Evolutionary conservation across 2,329 filamentous ascomycete genomes (phyloP), one percentile per base, ranked within the genome.

Genomic region (Aureobasidium zeae): DNA sequence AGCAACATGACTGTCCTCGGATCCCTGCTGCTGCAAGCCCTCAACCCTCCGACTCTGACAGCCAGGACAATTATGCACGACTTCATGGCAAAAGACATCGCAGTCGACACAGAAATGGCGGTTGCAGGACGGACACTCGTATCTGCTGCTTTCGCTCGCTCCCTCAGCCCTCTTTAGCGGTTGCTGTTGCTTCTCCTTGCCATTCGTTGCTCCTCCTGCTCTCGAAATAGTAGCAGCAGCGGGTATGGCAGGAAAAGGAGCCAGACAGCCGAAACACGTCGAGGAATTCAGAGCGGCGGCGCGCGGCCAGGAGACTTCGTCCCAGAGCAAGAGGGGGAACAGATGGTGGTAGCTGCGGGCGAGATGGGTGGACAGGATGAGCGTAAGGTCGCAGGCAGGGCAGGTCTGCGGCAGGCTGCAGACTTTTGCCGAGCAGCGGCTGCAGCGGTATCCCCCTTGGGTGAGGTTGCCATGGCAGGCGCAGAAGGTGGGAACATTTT

Each of bases 81-180:
- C 78, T 65, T 95, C 87, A 60, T 98, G 91, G 17, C 86, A 83
- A 65, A 91, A 95, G 17, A 95, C 79, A 62, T 98, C 91, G 62
- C 91, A 98, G 61, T 98, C 91, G 52, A 98, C 93, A 69, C 91
- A 98, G 60, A 96, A 98, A 64, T 96, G 89, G 48, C 84, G 80
- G 3, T 74, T 66, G 63, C 91, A 98, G n/a, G 81, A 79, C 53
- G 82, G 76, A 61, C 91, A 98, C 47, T 84, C 85, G 60, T 98
- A 98, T 39, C 91, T 71, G 35, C 83, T 80, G 57, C 83, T 91
- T 67, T 93, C 86, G 60, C 84, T 89, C 31, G 88, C 81, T 1
- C 82, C 60, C 38, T 59, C 53, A 13, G 53, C 58, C 20, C 52
- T 49, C 45, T 43, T 28, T 8, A 49, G 54, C 26, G 31, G 42